Evolutionary conservation across 768 basidiomycete genomes (phyloP), one percentile per base, ranked within the genome.

Genomic region (Dioszegia crocea): DNA sequence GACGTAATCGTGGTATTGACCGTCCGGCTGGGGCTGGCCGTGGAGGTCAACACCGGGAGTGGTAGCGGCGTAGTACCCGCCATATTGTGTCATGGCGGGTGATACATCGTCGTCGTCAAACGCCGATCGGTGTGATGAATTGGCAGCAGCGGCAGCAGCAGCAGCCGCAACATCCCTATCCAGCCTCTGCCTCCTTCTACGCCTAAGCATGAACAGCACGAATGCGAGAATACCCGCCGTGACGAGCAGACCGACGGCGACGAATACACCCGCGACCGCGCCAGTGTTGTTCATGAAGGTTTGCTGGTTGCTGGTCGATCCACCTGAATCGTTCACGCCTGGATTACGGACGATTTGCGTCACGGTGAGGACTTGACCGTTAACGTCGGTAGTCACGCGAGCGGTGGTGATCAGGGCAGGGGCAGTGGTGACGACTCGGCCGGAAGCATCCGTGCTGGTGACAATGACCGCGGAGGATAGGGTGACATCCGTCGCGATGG

Each of bases 201-300:
- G 57, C 23, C 75, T 52, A 17, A 77, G 56, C 65, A 78, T 74
- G 61, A 79, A 74, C 68, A 82, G 80, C 19, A 81, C 64, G n/a
- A 81, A 62, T 9, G 81, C 81, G 9, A 81, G 73, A 8, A 80
- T 64, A 23, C 85, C 61, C 0, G 79, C 80, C 0, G 82, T 80
- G 4, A 81, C 78, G 3, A 89, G 86, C 21, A 90, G 68, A 6
- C 91, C 93, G 17, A 86, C 81, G 11, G 80, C 84, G 6, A 86
- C 80, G 73, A 90, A 89, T n/a, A 85, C 83, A 6, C 86, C 88
- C 1, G 85, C 84, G 3, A 88, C 84, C 10, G 85, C 85, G 1
- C 85, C 84, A 27, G 80, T 84, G 69, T 89, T 89, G 49, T 76
- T 76, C 77, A 94, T 93, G 79, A 96, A 98, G 49, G 12, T 57